Percentiles rank a stretch among this genome's conserved stretches.
phyloP scores from a whole-genome alignment of 2,329 filamentous ascomycete genomes.

The Nakataea oryzae region DNA sequence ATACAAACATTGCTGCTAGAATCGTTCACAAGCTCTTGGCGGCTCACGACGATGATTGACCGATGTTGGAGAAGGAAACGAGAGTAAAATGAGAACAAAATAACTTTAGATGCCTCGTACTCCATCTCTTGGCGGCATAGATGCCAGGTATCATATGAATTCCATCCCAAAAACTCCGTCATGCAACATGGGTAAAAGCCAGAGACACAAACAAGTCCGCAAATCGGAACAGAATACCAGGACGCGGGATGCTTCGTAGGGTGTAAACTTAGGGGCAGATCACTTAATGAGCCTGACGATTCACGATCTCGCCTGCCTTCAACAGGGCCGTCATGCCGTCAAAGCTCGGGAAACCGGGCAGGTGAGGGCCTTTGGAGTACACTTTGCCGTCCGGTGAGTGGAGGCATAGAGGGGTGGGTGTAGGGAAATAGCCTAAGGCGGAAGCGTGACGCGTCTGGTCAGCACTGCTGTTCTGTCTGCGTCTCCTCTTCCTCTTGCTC shows the following conservation, averaged over 20 bases:
- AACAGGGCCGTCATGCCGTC: conserved; percentile 51
- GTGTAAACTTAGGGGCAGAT: neutral
- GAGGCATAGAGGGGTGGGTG: neutral
- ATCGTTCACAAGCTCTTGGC: too few species aligned
- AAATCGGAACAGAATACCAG: neutral
- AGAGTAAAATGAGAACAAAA: neutral
- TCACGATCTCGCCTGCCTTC: conserved; percentile 48
- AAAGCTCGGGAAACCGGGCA: conserved; percentile 21
- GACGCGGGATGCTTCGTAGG: neutral
- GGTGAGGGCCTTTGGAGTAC: neutral
- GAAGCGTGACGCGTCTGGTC: neutral
- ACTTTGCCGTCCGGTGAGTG: neutral
- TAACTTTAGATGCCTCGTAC: neutral
- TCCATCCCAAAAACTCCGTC: neutral
- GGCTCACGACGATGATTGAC: too few species aligned
- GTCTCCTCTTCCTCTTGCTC: neutral
- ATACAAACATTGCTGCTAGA: too few species aligned
- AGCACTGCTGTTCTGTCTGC: neutral
- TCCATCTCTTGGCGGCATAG: neutral
- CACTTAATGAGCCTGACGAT: conserved; percentile 22
- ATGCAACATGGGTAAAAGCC: neutral
- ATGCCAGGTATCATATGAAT: neutral
- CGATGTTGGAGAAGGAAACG: neutral
- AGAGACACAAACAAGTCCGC: neutral
- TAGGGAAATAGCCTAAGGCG: neutral